Conservation (phyloP, 768 basidiomycete species). For the Rhodotorula taiwanensis region DNA sequence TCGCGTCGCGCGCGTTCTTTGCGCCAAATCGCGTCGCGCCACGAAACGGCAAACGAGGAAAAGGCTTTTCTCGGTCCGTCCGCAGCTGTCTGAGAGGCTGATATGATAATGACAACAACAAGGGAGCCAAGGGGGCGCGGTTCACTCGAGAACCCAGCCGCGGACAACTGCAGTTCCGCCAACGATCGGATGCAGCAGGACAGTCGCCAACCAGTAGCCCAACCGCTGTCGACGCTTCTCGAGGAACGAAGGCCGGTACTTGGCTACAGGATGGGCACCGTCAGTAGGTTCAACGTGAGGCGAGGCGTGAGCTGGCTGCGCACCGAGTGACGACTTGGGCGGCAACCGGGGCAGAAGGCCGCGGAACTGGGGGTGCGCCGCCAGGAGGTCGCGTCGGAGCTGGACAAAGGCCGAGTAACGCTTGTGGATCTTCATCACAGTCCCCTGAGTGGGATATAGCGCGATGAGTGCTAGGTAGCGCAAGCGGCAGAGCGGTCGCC, state of each 20-base stretch:
- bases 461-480: neutral
- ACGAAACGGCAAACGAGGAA: too few species aligned
- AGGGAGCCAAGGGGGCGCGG: too few species aligned
- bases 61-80: too few species aligned
- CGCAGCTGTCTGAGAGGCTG: too few species aligned
- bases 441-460: conserved; percentile 15
- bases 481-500: neutral
- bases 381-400: conserved; percentile 32
- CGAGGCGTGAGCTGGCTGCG: neutral
- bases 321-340: conserved; percentile 38
- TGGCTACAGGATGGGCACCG: conserved; percentile 31
- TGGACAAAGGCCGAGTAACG: conserved; percentile 40
- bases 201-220: conserved; percentile 30
- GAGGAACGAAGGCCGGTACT: conserved; percentile 38
- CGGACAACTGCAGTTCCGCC: conserved; percentile 13
- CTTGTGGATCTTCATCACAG: conserved; percentile 27
- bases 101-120: too few species aligned
- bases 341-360: conserved; percentile 29
- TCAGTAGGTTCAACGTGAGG: neutral
- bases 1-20: too few species aligned
- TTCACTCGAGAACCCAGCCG: conserved; percentile 21
- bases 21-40: too few species aligned
- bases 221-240: conserved; percentile 37
- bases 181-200: conserved; percentile 29
- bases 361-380: conserved; percentile 20